Percentiles rank a stretch among this genome's conserved stretches.
phyloP scores from a whole-genome alignment of 1,284 basidiomycete species.

The Cryptococcus deneoformans region DNA sequence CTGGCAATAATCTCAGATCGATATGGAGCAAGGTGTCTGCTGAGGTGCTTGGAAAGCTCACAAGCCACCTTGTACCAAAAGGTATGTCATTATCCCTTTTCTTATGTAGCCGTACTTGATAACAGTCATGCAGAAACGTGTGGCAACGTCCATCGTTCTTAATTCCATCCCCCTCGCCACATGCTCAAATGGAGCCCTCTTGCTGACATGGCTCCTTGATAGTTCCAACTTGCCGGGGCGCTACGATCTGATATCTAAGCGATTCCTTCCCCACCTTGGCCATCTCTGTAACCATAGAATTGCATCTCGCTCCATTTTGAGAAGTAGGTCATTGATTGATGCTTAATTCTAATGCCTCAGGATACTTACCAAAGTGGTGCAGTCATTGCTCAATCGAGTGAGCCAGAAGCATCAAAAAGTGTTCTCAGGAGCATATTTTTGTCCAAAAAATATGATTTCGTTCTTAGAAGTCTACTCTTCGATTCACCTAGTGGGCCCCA shows the following conservation, averaged over 20 bases:
- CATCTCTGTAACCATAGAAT: slow-evolving; percentile 98
- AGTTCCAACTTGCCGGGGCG: slow-evolving; percentile 88
- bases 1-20: slow-evolving; percentile 93
- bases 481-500: slow-evolving; percentile 97
- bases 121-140: slow-evolving; percentile 60
- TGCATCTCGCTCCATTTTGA: slow-evolving; percentile 87
- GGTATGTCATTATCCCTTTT: slow-evolving; percentile 28
- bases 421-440: slow-evolving; percentile 79
- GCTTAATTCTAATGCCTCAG: too few relatives aligned
- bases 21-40: slow-evolving; percentile 96
- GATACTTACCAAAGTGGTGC: neutral
- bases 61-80: slow-evolving; percentile 81
- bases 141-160: slow-evolving; percentile 89
- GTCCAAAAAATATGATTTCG: slow-evolving; percentile 74
- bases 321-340: slow-evolving; percentile 51
- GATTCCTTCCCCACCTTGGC: slow-evolving; percentile 92
- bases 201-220: slow-evolving; percentile 96
- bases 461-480: slow-evolving; percentile 86
- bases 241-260: slow-evolving; percentile 86
- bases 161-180: slow-evolving; percentile 98
- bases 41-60: slow-evolving; percentile 89
- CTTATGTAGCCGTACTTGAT: neutral
- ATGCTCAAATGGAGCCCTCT: slow-evolving; percentile 91
- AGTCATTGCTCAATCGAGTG: slow-evolving; percentile 85
- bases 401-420: slow-evolving; percentile 72